These are phyloP conservation scores for Pueraria montana DNA, from an alignment of 306 rosid species.

Conservation along the genomic window DNA sequence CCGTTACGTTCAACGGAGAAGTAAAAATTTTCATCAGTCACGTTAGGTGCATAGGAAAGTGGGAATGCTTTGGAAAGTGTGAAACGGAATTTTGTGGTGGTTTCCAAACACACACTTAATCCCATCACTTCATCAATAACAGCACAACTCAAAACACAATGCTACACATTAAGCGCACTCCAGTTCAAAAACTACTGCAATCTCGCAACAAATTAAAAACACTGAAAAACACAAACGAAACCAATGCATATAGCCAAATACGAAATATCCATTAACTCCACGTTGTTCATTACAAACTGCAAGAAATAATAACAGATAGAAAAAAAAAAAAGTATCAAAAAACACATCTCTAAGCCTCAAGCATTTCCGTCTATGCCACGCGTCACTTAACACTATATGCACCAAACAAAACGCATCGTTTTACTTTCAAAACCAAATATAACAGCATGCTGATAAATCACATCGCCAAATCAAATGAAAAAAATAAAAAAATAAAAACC, in stretches of 20 bases:
- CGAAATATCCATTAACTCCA: not conserved
- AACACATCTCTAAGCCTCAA: not conserved
- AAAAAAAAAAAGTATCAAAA: not conserved
- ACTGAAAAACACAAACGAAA: not conserved
- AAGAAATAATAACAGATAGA: not conserved
- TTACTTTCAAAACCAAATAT: not conserved
- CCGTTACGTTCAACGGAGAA: too few relatives aligned
- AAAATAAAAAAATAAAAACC: not conserved
- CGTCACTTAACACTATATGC: conserved; percentile 3
- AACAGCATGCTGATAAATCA: not conserved
- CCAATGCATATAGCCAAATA: not conserved
- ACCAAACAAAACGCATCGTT: not conserved
- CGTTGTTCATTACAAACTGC: not conserved
- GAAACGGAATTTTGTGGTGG: too few relatives aligned
- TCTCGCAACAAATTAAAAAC: not conserved
- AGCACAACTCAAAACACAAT: not conserved
- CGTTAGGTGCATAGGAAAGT: too few relatives aligned
- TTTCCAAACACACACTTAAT: too few relatives aligned
- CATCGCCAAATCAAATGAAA: not conserved
- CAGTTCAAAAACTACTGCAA: not conserved
- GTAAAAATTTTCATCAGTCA: too few relatives aligned
- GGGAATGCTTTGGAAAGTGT: too few relatives aligned
- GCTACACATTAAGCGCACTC: not conserved
- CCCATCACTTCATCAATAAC: conserved; percentile 15
- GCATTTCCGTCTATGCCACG: not conserved